These are phyloP conservation scores for Puya raimondii DNA, from an alignment of 176 grass and related monocot species.

Conservation along the genomic window DNA sequence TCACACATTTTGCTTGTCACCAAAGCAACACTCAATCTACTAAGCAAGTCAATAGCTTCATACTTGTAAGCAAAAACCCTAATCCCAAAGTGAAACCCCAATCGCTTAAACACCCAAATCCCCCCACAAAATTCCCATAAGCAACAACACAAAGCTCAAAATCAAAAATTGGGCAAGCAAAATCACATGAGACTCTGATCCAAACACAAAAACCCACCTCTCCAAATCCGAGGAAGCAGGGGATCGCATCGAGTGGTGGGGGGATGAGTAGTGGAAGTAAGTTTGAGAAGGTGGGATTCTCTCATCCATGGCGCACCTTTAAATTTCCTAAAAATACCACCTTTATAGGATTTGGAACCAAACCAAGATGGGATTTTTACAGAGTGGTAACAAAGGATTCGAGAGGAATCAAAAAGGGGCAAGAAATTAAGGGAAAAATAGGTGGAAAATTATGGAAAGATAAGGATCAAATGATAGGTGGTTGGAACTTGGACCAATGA, in stretches of 20 bases:
- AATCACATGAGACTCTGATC: slow-evolving; percentile 8
- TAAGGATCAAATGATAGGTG: too few relatives aligned
- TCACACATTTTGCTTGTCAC: not conserved
- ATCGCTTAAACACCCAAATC: not conserved
- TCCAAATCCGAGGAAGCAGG: slow-evolving; percentile 79
- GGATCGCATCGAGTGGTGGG: slow-evolving; percentile 81
- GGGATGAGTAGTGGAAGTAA: slow-evolving; percentile 79
- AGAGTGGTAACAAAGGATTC: too few relatives aligned
- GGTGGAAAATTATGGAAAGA: too few relatives aligned
- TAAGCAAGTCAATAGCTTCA: not conserved
- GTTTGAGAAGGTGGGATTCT: slow-evolving; percentile 57
- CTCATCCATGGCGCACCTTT: slow-evolving; percentile 52
- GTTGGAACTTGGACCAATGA: too few relatives aligned
- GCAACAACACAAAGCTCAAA: not conserved
- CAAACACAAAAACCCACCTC: slow-evolving; percentile 41
- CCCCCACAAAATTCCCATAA: not conserved
- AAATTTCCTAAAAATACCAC: too few relatives aligned
- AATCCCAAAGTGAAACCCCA: not conserved
- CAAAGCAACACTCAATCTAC: not conserved
- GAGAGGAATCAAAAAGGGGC: too few relatives aligned
- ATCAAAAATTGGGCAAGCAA: not conserved
- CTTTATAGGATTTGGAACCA: too few relatives aligned
- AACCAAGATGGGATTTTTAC: too few relatives aligned
- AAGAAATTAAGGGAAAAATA: too few relatives aligned
- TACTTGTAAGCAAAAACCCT: not conserved